These are phyloP conservation scores for Cylindrodendrum hubeiense DNA, from an alignment of 2,329 filamentous ascomycete species.

Conservation along the genomic window DNA sequence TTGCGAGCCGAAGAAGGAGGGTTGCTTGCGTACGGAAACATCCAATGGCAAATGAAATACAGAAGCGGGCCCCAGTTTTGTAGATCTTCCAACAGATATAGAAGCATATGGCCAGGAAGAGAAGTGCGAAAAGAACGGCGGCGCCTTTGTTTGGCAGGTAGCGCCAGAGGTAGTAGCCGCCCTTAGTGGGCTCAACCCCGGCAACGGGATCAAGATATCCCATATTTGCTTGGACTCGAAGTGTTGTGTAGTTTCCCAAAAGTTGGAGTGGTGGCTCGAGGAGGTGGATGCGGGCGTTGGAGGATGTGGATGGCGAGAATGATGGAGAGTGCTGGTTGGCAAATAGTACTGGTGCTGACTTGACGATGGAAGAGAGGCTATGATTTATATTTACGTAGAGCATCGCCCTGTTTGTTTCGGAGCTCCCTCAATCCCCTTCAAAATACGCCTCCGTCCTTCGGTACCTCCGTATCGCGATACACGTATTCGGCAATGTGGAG, in stretches of 20 bases:
- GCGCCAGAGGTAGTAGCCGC: conserved; percentile 10
- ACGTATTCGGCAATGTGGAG: background rate
- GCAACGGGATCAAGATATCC: conserved; percentile 3
- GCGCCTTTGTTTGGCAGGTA: conserved; percentile 14
- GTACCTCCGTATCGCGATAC: background rate
- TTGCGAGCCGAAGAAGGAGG: no score
- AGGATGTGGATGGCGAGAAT: no score
- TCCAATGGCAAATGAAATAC: conserved; percentile 10
- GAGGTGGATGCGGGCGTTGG: no score
- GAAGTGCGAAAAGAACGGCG: background rate
- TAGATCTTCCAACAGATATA: conserved; percentile 14
- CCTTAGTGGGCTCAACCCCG: conserved; percentile 12
- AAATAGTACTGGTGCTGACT: no score
- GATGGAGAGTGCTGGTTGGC: no score
- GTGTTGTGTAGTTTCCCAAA: background rate
- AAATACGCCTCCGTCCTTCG: no score
- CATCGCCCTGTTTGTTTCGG: no score
- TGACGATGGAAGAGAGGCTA: no score
- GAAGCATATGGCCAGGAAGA: background rate
- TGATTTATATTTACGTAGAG: background rate
- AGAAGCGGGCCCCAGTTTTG: background rate
- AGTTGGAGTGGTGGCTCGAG: no score
- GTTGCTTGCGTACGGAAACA: background rate
- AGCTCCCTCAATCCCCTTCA: background rate
- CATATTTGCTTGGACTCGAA: no score